Percentiles rank a stretch among this genome's conserved stretches.
phyloP scores from a whole-genome alignment of 2,329 filamentous ascomycete genomes.

The Cladosporium sp. region DNA sequence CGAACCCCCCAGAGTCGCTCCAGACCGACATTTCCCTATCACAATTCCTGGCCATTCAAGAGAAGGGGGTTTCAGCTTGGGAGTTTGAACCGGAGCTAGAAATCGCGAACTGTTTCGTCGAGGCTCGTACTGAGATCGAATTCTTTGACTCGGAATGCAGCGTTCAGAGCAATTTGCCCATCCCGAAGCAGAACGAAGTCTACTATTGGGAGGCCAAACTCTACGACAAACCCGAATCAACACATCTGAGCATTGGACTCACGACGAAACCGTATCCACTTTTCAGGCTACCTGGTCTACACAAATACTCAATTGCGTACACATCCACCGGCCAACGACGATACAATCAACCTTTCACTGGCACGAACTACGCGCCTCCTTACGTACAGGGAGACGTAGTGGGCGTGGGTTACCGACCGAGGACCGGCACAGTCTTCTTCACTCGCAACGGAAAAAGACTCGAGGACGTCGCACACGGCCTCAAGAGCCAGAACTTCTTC shows the following conservation, averaged over 20 bases:
- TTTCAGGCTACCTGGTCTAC: conserved; percentile 87
- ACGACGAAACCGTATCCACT: conserved; percentile 95
- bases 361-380: conserved; percentile 73
- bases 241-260: conserved; percentile 84
- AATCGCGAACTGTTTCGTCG: conserved; percentile 98
- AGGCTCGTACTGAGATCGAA: conserved; percentile 92
- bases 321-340: conserved; percentile 80
- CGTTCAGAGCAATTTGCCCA: conserved; percentile 91
- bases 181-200: conserved; percentile 97
- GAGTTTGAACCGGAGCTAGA: conserved; percentile 99
- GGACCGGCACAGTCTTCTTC: conserved; percentile 94
- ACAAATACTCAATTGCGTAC: conserved; percentile 90
- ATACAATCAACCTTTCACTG: conserved; percentile 85
- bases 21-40: conserved; percentile 97
- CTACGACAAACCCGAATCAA: conserved; percentile 91
- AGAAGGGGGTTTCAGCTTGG: conserved; percentile 99
- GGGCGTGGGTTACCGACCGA: conserved; percentile 88
- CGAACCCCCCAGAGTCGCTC: conserved; percentile 88
- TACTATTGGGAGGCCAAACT: conserved; percentile 99
- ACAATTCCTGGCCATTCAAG: conserved; percentile 95
- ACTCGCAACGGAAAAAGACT: conserved; percentile 97
- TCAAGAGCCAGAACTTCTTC: conserved; percentile 96
- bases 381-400: conserved; percentile 93
- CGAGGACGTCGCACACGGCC: conserved; percentile 86
- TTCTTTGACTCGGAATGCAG: conserved; percentile 98